phyloP scores from a whole-genome alignment of 345 rosid species.

The Erucastrum elatum region DNA sequence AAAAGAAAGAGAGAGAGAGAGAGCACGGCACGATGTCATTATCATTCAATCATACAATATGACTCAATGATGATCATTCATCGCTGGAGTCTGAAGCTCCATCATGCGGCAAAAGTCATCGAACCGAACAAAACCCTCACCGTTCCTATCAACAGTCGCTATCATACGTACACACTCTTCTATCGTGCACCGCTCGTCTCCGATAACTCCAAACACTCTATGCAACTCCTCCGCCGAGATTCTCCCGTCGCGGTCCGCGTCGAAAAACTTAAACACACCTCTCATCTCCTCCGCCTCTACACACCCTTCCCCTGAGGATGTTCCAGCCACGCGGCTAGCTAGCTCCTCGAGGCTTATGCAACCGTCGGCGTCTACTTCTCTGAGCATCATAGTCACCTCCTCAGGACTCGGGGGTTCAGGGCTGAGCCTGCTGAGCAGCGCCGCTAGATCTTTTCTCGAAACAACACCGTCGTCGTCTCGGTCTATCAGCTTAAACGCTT shows the following conservation, averaged over 20 bases:
- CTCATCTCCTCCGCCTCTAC: conserved; percentile 62
- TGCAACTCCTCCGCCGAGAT: conserved; percentile 82
- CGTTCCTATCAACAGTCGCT: conserved; percentile 66
- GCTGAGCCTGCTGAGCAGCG: conserved; percentile 60
- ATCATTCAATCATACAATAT: conserved; percentile 21
- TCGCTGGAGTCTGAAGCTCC: conserved; percentile 48
- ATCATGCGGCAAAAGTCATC: conserved; percentile 82
- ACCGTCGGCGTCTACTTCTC: conserved; percentile 47
- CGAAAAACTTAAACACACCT: conserved; percentile 74
- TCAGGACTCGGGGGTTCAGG: conserved; percentile 54
- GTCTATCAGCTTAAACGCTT: conserved; percentile 59
- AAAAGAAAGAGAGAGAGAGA: not conserved
- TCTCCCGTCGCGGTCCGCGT: conserved; percentile 82
- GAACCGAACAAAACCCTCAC: conserved; percentile 89
- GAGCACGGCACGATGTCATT: conserved; percentile 34
- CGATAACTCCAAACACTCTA: conserved; percentile 52
- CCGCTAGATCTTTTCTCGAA: conserved; percentile 60
- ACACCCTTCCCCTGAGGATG: conserved; percentile 46
- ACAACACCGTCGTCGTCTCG: conserved; percentile 60
- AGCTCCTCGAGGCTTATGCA: conserved; percentile 59
- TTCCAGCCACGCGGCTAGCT: conserved; percentile 46
- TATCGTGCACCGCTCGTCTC: conserved; percentile 76
- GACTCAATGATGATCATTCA: conserved; percentile 28
- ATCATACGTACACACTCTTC: conserved; percentile 94
- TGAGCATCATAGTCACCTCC: conserved; percentile 63